Evolutionary conservation across 441 rosid genomes (phyloP), one percentile per base, ranked within the genome.

Genomic region (Populus hybrid): DNA sequence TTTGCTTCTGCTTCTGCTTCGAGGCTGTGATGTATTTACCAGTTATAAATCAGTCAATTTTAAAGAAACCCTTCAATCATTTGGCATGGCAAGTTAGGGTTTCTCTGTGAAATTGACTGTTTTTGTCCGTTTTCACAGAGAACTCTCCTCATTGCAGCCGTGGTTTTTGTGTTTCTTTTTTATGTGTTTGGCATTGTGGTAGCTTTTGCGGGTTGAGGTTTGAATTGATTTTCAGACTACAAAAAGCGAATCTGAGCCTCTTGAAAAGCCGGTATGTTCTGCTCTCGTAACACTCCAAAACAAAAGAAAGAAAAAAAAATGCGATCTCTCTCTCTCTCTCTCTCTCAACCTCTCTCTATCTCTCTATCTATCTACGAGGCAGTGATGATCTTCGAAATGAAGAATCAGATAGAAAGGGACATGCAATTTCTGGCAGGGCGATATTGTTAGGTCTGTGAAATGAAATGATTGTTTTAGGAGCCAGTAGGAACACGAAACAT

Each of bases 1-100:
- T 8, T 9, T 42, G 0, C 7, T 23, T 14, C 36, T 57, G 9
- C 61, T 32, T 35, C 35, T 70, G 6, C 63, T 57, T 2, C 5
- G 63, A 57, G 87, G 88, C 90, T 74, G 83, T 88, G 93, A 86
- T 84, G 91, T 82, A 72, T 54, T 20, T 69, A 54, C 76, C 57
- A 9, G n/a, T 24, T 8, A 32, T 21, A 46, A 14, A 35, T 77
- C 85, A 82, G 89, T 75, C 84, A 11, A 54, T 57, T 57, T 73
- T 80, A 83, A 36, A 78, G 78, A 69, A 57, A 57, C 26, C 46
- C 79, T 77, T 77, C 65, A 77, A 72, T 70, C 63, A 57, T 12
- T 66, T 30, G 32, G 32, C 32, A 30, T 30, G 32, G 32, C 32
- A 30, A 30, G 32, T 30, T 30, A 30, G 32, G 32, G 32, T 30